Evolutionary conservation across 352 stramenopile genomes (phyloP).

Genomic region (Lagenidium sp.): DNA sequence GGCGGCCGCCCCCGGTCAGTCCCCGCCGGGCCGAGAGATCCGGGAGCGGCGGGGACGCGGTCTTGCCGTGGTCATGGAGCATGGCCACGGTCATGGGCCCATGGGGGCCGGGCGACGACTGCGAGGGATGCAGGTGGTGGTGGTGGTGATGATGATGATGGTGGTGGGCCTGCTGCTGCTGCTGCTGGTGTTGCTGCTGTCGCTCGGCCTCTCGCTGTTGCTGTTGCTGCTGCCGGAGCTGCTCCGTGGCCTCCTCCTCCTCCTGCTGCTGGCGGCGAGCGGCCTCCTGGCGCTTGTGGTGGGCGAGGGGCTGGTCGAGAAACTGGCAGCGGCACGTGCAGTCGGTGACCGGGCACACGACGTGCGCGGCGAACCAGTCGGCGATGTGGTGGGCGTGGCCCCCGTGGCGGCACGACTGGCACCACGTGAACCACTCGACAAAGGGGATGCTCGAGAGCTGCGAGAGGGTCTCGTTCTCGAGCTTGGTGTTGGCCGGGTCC

Average conservation of each 20-base stretch:
- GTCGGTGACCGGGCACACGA: constrained; percentile 88
- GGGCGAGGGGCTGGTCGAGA: constrained; percentile 56
- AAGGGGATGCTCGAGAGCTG: constrained; percentile 91
- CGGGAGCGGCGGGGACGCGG: not conserved
- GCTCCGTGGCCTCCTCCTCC: constrained; percentile 18
- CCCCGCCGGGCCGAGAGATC: not conserved
- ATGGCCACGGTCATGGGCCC: not conserved
- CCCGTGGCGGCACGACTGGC: constrained; percentile 85
- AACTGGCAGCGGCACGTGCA: constrained; percentile 90
- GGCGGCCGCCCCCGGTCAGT: not conserved
- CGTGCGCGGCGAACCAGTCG: constrained; percentile 90
- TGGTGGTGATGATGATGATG: constrained; percentile 3
- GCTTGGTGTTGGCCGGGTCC: constrained; percentile 36
- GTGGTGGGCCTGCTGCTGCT: constrained; percentile 5
- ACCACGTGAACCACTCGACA: constrained; percentile 95
- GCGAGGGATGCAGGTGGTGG: not conserved
- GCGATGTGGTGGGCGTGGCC: constrained; percentile 92
- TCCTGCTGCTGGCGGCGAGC: constrained; percentile 5
- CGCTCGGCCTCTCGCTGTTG: constrained; percentile 2
- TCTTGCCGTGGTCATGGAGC: too few relatives aligned
- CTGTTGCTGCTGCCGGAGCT: constrained; percentile 10
- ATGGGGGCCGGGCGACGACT: not conserved
- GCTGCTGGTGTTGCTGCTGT: constrained; percentile 1
- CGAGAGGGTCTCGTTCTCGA: constrained; percentile 76
- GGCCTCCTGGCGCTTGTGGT: constrained; percentile 38